Evolutionary conservation across 192 early-diverging fungal species (phyloP).

Genomic region (Gaertneriomyces semiglobifer): DNA sequence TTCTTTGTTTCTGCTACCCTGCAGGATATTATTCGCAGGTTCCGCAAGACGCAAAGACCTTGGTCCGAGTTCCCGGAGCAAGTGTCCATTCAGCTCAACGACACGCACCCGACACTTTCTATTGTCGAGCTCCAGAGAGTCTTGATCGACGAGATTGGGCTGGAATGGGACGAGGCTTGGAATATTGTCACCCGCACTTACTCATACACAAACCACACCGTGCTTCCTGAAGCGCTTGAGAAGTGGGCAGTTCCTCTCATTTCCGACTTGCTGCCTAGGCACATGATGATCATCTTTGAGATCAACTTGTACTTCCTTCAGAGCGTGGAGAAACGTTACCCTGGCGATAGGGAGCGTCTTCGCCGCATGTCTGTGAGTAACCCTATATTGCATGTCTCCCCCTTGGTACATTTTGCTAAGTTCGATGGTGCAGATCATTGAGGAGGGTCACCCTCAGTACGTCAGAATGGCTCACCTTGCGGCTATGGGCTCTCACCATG

Average conservation of each 20-base stretch:
- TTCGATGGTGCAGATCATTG: constrained; percentile 57
- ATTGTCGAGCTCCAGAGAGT: constrained; percentile 92
- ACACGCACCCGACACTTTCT: constrained; percentile 92
- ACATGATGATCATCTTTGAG: constrained; percentile 99
- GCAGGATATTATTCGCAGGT: constrained; percentile 80
- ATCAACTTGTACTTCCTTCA: constrained; percentile 98
- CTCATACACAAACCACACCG: constrained; percentile 99
- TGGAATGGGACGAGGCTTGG: constrained; percentile 96
- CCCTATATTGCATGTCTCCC: constrained; percentile 30
- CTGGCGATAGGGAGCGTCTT: constrained; percentile 70
- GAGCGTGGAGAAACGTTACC: constrained; percentile 80
- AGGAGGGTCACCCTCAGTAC: constrained; percentile 86
- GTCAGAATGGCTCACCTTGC: constrained; percentile 98
- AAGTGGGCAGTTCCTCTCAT: constrained; percentile 96
- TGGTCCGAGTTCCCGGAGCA: constrained; percentile 89
- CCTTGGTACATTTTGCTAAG: constrained; percentile 78
- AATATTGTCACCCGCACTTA: constrained; percentile 75
- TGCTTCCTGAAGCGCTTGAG: constrained; percentile 97
- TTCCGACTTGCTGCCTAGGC: constrained; percentile 87
- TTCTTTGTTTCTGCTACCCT: constrained; percentile 92
- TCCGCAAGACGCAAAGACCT: constrained; percentile 80
- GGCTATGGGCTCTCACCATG: constrained; percentile 87
- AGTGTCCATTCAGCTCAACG: constrained; percentile 96
- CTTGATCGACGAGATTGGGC: constrained; percentile 84
- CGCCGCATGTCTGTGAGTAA: constrained; percentile 12